Evolutionary conservation across 306 rosid species (phyloP).

Genomic region (Pyrus bretschneideri): DNA sequence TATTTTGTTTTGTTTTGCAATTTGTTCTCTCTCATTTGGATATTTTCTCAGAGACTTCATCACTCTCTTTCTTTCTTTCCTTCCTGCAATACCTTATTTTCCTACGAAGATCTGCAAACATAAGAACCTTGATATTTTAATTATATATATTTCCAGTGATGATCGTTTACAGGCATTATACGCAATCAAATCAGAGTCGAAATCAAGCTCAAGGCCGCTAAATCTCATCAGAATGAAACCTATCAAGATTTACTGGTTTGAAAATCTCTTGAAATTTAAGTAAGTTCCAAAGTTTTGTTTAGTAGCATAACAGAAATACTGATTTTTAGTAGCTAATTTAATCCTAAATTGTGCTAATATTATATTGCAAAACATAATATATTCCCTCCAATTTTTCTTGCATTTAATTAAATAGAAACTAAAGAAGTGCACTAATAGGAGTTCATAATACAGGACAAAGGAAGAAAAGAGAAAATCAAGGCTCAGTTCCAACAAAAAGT

Average conservation of each 20-base stretch:
- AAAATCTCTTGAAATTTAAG: not conserved
- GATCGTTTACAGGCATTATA: not conserved
- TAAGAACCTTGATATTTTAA: slow-evolving; percentile 2
- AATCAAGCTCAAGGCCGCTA: not conserved
- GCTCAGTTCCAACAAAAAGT: not conserved
- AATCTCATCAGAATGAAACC: not conserved
- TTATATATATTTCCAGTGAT: not conserved
- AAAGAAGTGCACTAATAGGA: not conserved
- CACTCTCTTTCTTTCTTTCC: not conserved
- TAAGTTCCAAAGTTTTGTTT: not conserved
- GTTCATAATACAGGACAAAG: not conserved
- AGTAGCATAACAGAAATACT: too few relatives aligned
- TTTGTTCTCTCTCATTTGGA: not conserved
- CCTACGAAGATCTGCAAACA: not conserved
- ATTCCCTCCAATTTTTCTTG: not conserved
- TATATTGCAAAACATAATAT: not conserved
- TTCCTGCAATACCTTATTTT: not conserved
- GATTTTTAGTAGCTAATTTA: too few relatives aligned
- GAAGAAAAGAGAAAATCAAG: not conserved
- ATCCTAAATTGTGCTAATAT: not conserved
- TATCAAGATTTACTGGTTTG: not conserved
- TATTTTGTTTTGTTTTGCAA: not conserved
- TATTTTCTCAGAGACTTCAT: not conserved
- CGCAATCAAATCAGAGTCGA: not conserved
- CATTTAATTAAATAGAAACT: too few relatives aligned